phyloP scores from a whole-genome alignment of 257 asterid species.

The Paraleonurus japonicus region DNA sequence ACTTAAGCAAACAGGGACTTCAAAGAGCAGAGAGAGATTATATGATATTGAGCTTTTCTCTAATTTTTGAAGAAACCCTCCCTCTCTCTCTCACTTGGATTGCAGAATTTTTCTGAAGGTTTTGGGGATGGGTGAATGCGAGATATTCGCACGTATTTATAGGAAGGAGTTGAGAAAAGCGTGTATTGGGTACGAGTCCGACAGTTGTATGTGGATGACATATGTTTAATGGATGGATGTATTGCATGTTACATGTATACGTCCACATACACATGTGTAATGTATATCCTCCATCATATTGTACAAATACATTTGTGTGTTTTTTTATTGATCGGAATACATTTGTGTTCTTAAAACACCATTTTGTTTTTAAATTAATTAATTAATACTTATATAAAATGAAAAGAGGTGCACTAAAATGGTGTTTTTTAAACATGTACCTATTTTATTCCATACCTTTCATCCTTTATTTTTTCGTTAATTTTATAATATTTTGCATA shows the following conservation, averaged over 20 bases:
- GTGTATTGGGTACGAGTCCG: too few species aligned
- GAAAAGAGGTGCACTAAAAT: too few species aligned
- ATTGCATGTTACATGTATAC: not conserved
- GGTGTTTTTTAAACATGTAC: too few species aligned
- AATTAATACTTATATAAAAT: too few species aligned
- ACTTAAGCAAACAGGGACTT: not conserved
- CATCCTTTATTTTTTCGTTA: too few species aligned
- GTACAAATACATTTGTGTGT: not conserved
- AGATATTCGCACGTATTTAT: slow-evolving; percentile 16
- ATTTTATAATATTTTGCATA: too few species aligned
- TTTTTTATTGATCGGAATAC: too few species aligned
- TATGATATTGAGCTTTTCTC: not conserved
- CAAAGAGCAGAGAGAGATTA: slow-evolving; percentile 32
- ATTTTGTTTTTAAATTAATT: too few species aligned
- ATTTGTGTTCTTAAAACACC: too few species aligned
- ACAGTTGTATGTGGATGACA: slow-evolving; percentile 30
- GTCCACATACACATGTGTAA: not conserved
- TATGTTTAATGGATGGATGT: not conserved
- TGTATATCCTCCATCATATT: not conserved
- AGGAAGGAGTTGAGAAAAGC: slow-evolving; percentile 3
- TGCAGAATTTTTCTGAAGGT: slow-evolving; percentile 12
- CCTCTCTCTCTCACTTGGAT: slow-evolving; percentile 13
- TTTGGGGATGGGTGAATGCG: not conserved
- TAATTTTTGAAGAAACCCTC: slow-evolving; percentile 3
- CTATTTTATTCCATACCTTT: too few species aligned